Base-by-base conservation (phyloP, 352 stramenopile genomes). In the Bremia lactucae region DNA sequence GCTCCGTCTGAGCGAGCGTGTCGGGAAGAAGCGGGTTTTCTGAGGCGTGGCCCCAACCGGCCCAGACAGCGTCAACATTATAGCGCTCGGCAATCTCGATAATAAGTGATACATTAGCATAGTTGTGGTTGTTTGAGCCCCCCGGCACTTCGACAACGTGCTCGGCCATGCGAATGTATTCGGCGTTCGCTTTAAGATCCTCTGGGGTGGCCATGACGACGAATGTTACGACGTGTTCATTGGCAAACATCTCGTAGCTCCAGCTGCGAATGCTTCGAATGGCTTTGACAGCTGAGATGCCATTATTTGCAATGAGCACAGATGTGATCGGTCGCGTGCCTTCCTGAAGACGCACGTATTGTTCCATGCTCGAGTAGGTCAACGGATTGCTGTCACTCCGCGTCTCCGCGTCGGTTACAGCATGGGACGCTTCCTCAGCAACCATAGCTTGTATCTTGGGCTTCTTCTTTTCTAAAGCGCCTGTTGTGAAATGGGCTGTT, bases 121-220 rank as follows among this genome's bases (percentile, higher is more conserved):
- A 99, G 79, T 99, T 99, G 87, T 99, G 97, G 78, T 98, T 99
- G 83, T 99, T 99, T 38, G 95, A 95, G 40, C 97, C 97, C 41
- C 96, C 96, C 15, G 96, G 97, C 37, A 99, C 97, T 65, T 99
- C 96, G 20, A 98, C 94, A 35, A 99, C 96, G 57, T 99, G 87
- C 64, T 99, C 96, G 37, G 91, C 96, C 94, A 99, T 98, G 49
- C 97, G 95, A 57, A 99, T 99, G 77, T 98, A 99, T 76, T 99
- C 97, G 20, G 96, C 96, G 62, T 99, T 99, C 18, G 96, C 96
- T 41, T 94, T 77, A 35, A 99, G 69, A 78, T 99, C 97, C 52
- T 99, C 96, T 2, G 96, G 96, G 34, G 96, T 99, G 2, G 96
- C 96, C 97, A 99, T 99, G 31, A 98, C 96, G 10, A 99, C 94